Evolutionary conservation across 2,329 filamentous ascomycete genomes (phyloP), one percentile per base, ranked within the genome.

Genomic region (Drechslerella dactyloides): DNA sequence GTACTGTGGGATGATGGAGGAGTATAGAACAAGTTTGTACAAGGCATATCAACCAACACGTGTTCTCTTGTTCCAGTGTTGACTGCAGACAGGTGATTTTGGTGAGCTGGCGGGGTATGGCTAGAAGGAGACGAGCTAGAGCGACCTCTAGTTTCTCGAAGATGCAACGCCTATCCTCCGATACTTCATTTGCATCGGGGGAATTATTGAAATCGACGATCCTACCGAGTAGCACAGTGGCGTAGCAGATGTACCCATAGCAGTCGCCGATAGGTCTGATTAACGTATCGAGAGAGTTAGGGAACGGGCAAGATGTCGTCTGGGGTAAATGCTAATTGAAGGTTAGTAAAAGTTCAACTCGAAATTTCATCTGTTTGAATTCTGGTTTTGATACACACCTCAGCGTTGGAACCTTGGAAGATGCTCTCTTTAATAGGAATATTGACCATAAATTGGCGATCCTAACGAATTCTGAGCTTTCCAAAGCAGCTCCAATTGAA

Each of bases 21-120:
- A 62, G 50, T 35, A 62, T 62, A 1, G 58, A 62, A 50, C 58
- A 62, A 44, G 58, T 62, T 54, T 62, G 58, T 46, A 62, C 19
- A 2, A 62, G 19, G 17, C 58, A 62, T 53, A 62, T 54, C 8
- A 62, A 27, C 48, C 48, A 62, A 48, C 58, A 62, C 19, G 35
- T 62, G 46, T 62, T 53, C 35, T 62, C 58, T 62, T 62, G 58
- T 24, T 62, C 48, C 6, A 44, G 48, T 2, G 35, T 17, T n/a
- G 58, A 33, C 42, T 62, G 58, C 30, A 62, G 24, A 46, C 21
- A 62, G 19, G 48, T 62, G 2, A 62, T 62, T 46, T 62, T 37
- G n/a, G 48, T 54, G 19, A 54, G 46, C 30, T 62, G 48, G 35
- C 27, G 44, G 30, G 58, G 58, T 17, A 40, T 62, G 21, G 58